Base-by-base conservation (phyloP, 257 asterid species). In the Solanum corneliomulleri region DNA sequence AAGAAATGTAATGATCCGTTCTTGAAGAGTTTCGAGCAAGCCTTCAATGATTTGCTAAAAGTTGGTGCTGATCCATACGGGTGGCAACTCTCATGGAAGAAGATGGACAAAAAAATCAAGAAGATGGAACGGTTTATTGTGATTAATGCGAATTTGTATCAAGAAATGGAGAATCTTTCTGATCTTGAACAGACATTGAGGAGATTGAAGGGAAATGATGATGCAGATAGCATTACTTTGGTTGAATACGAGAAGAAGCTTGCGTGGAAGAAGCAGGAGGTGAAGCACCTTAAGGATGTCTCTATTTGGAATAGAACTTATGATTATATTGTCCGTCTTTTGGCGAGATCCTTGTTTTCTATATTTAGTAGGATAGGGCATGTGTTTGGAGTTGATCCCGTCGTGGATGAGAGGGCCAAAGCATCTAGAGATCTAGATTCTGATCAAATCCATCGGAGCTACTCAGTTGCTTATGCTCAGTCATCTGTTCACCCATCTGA, bases 401-500 rank as follows among this genome's bases (percentile, higher is more conserved):
- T 92, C 20, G 90, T 91, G 41, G 94, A 90, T 7, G 75, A 89
- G 86, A 94, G 89, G 84, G 83, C 88, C 76, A 93, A 90, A 84
- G 94, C 94, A 37, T 88, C 95, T 39, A 88, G 88, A 88, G 74
- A 87, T 41, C 58, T 86, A 13, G 95, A 90, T 87, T 86, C 89
- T 68, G 91, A 88, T 72, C 91, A 90, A 62, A 92, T 89, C 60
- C 89, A 93, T 87, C 94, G 91, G 45, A 91, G 90, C 90, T 94
- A 94, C 60, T 91, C 98, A 2, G 92, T 93, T 23, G 94, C 90
- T 70, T 94, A 92, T 88, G 89, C 90, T 91, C 98, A 94, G 41
- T 96, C 99, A 2, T 92, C 97, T 1, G 98, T 96, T 88, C 94
- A 93, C 86, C 98, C 97, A 5, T 90, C 98, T 1, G 98, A 96